phyloP scores from a whole-genome alignment of 23 red algal genomes.

The Gracilaria gracilis region DNA sequence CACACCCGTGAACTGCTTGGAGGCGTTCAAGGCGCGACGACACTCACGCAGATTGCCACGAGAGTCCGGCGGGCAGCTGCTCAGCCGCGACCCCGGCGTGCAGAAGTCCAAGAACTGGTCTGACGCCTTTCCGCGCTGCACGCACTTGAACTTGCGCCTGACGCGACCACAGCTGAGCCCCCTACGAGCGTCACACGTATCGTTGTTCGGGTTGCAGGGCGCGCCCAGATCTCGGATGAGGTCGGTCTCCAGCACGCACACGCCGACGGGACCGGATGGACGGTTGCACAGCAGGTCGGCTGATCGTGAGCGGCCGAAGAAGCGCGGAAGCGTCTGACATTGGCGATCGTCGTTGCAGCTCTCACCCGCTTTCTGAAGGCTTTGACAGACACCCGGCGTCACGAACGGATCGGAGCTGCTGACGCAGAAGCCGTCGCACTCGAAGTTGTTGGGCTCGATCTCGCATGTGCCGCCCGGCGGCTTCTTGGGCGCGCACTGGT shows the following conservation, averaged over 20 bases:
- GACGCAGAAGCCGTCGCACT: conserved; percentile 28
- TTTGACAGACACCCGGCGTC: conserved; percentile 1
- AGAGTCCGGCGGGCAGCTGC: background rate
- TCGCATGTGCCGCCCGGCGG: background rate
- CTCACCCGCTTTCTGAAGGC: conserved; percentile 3
- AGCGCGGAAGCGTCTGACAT: background rate
- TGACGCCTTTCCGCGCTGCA: background rate
- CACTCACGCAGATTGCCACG: conserved; percentile 8
- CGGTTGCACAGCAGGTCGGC: conserved; percentile 15
- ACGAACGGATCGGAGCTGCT: background rate
- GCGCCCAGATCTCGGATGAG: conserved; percentile 17
- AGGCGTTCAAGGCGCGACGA: background rate
- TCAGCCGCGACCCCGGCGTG: conserved; percentile 16
- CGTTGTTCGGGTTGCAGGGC: background rate
- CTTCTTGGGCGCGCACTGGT: background rate
- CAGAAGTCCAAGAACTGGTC: background rate
- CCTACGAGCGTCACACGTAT: background rate
- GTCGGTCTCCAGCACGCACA: conserved; percentile 22
- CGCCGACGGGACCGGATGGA: background rate
- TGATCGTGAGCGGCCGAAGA: background rate
- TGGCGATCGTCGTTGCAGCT: conserved; percentile 5
- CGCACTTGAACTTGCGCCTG: background rate
- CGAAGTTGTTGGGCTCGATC: background rate
- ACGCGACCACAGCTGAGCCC: conserved; percentile 16
- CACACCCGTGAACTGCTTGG: background rate